These are phyloP conservation scores for Asterella californica DNA, from an alignment of 225 moss, liverwort and hornwort species.

Conservation along the genomic window DNA sequence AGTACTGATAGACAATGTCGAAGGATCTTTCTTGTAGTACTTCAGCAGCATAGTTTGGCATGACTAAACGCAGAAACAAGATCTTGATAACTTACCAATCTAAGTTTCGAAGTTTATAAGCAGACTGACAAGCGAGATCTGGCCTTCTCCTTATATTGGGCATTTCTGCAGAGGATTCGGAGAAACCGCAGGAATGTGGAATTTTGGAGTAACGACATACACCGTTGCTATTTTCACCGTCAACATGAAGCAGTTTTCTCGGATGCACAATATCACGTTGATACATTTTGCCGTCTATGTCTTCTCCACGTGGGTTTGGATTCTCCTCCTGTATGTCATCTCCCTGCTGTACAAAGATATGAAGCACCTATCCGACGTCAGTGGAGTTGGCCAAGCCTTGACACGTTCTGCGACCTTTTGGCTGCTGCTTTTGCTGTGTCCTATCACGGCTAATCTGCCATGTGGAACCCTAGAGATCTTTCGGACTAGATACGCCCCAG, in stretches of 20 bases:
- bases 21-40: no score
- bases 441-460: constrained; percentile 50
- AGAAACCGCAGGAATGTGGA: constrained; percentile 48
- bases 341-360: constrained; percentile 32
- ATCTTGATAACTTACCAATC: no score
- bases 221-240: constrained; percentile 53
- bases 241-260: constrained; percentile 51
- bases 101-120: no score
- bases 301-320: constrained; percentile 37
- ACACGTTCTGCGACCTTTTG: constrained; percentile 49
- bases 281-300: constrained; percentile 44
- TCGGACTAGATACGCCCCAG: constrained; percentile 42
- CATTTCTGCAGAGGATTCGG: constrained; percentile 47
- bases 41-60: no score
- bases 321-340: constrained; percentile 42
- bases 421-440: constrained; percentile 57
- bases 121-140: no score
- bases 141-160: not conserved
- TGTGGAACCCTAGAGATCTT: constrained; percentile 45
- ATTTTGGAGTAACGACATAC: constrained; percentile 56
- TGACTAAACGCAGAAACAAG: no score
- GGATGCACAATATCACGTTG: constrained; percentile 51
- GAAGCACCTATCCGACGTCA: constrained; percentile 37
- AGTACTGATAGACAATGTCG: no score
- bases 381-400: constrained; percentile 30